phyloP scores from a whole-genome alignment of 2,329 filamentous ascomycete species.

The Polytolypa hystricis region DNA sequence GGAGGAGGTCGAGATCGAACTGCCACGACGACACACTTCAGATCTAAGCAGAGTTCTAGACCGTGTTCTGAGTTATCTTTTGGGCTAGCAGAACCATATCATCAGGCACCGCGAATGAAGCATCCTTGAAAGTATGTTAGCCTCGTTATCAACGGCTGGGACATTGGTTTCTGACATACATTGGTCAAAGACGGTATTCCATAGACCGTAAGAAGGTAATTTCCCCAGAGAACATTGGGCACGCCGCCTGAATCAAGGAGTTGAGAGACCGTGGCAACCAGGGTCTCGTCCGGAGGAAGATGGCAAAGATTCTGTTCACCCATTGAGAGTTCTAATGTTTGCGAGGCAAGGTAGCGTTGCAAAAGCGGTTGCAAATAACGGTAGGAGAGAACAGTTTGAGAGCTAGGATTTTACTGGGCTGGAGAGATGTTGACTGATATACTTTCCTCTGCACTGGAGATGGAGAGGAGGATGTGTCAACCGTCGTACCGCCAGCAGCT shows the following conservation, averaged over 20 bases:
- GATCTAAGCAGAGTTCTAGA: conserved; percentile 3
- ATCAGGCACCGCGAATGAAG: conserved; percentile 9
- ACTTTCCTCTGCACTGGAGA: too few relatives aligned
- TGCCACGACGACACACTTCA: conserved; percentile 3
- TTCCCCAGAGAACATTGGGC: conserved; percentile 20
- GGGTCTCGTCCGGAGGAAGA: background rate
- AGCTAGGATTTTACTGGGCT: too few relatives aligned
- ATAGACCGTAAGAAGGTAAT: conserved; percentile 20
- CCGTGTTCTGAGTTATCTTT: conserved; percentile 2
- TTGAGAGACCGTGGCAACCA: conserved; percentile 14
- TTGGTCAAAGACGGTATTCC: conserved; percentile 14
- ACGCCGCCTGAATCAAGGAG: conserved; percentile 13
- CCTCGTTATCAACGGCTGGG: background rate
- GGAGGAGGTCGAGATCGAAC: conserved; percentile 7
- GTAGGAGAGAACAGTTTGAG: conserved; percentile 3
- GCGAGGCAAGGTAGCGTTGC: conserved; percentile 1
- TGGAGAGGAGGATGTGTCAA: too few relatives aligned
- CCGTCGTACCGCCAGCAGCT: too few relatives aligned
- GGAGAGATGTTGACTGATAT: too few relatives aligned
- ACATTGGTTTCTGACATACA: conserved; percentile 3
- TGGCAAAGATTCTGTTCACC: conserved; percentile 1
- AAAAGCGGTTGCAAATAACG: conserved; percentile 3
- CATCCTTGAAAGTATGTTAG: conserved; percentile 6
- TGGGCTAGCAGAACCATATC: conserved; percentile 3
- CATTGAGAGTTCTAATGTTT: conserved; percentile 1